phyloP scores from a whole-genome alignment of 129 eudicot species.

The Solidago caesia region DNA sequence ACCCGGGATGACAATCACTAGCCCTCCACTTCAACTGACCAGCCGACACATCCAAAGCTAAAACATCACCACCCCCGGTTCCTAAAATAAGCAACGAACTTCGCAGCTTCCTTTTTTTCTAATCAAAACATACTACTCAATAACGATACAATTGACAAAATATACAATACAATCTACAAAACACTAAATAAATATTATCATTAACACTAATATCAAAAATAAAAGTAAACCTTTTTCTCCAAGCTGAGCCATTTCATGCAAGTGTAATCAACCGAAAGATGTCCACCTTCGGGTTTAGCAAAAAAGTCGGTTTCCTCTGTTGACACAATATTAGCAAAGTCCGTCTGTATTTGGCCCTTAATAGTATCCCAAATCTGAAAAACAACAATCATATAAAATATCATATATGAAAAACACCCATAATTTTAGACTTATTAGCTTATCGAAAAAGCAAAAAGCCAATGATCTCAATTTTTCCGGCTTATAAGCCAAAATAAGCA shows the following conservation, averaged over 20 bases:
- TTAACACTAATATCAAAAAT: background rate
- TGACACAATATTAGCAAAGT: conserved; percentile 63
- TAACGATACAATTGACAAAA: background rate
- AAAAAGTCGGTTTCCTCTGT: conserved; percentile 49
- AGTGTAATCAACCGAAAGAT: conserved; percentile 86
- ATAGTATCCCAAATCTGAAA: conserved; percentile 92
- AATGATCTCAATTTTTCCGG: background rate
- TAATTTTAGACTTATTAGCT: too few species aligned
- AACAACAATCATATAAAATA: conserved; percentile 13
- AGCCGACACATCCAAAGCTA: conserved; percentile 82
- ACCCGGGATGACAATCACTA: conserved; percentile 97
- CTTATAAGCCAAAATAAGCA: too few species aligned
- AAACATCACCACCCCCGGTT: conserved; percentile 90
- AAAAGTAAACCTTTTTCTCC: conserved; percentile 62
- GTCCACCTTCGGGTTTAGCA: conserved; percentile 60
- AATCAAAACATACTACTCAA: conserved; percentile 18
- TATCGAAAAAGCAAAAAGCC: background rate
- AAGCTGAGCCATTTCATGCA: conserved; percentile 87
- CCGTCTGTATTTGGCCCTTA: conserved; percentile 87
- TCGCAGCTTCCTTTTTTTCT: conserved; percentile 90
- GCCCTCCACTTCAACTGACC: conserved; percentile 88
- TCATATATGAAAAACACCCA: background rate
- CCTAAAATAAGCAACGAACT: conserved; percentile 72
- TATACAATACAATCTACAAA: background rate
- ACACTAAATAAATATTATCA: background rate